Percentiles rank a stretch among this genome's conserved stretches.
These are phyloP conservation scores for Psilocybe tampanensis DNA, from an alignment of 768 basidiomycete genomes.

Conservation along the genomic window DNA sequence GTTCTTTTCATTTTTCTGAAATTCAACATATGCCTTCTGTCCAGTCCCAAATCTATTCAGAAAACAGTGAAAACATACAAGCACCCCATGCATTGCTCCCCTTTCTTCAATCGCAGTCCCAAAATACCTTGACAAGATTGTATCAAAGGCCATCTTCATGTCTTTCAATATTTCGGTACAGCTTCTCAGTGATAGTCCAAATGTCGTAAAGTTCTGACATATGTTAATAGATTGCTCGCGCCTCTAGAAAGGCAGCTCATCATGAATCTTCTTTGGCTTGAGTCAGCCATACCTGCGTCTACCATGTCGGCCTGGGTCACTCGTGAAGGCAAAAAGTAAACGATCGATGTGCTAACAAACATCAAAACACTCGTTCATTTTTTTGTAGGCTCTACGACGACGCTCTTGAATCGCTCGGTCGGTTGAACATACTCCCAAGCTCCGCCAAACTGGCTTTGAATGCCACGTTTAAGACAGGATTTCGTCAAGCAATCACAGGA, in stretches of 20 bases:
- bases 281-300: conserved; percentile 64
- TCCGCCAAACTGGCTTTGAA: conserved; percentile 69
- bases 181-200: conserved; percentile 13
- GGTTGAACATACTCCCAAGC: conserved; percentile 70
- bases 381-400: conserved; percentile 67
- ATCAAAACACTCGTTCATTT: conserved; percentile 13
- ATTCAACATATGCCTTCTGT: conserved; percentile 23
- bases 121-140: conserved; percentile 73
- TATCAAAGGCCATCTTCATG: conserved; percentile 89
- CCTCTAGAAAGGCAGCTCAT: conserved; percentile 83
- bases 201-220: conserved; percentile 20
- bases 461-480: conserved; percentile 72
- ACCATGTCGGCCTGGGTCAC: conserved; percentile 80
- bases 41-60: conserved; percentile 28
- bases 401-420: conserved; percentile 62
- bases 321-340: conserved; percentile 71
- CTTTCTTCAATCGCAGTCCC: conserved; percentile 81
- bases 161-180: conserved; percentile 85
- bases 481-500: conserved; percentile 86
- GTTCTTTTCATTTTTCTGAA: neutral
- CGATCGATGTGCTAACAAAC: conserved; percentile 16
- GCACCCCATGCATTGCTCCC: conserved; percentile 70
- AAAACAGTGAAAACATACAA: conserved; percentile 27
- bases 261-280: conserved; percentile 89
- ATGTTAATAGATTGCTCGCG: conserved; percentile 61